A percentile compares a stretch with the other conserved stretches of the same genome.
Evolutionary conservation across 1,284 basidiomycete species (phyloP).

Genomic region (Sporisorium reilianum): DNA sequence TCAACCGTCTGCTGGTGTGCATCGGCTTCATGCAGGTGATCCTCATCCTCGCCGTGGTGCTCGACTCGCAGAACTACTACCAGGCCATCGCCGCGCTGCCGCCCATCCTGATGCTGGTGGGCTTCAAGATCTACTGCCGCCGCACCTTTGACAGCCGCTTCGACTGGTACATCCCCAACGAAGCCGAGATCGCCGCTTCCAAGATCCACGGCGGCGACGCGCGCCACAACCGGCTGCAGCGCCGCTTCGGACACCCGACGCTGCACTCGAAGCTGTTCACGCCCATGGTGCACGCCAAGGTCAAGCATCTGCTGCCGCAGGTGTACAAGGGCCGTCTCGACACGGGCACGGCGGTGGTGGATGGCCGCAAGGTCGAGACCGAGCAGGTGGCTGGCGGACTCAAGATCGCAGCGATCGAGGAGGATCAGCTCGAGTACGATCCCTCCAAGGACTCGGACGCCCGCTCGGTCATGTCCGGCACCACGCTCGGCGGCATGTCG

Average conservation of each 20-base stretch:
- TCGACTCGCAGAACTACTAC: constrained; percentile 53
- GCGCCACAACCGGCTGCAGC: constrained; percentile 61
- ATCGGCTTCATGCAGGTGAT: constrained; percentile 68
- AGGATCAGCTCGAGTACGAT: constrained; percentile 64
- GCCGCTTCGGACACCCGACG: constrained; percentile 67
- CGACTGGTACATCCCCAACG: constrained; percentile 66
- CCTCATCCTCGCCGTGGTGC: constrained; percentile 58
- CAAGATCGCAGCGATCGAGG: constrained; percentile 64
- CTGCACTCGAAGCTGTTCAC: constrained; percentile 63
- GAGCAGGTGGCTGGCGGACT: constrained; percentile 58
- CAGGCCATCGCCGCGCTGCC: constrained; percentile 61
- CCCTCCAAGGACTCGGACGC: constrained; percentile 58
- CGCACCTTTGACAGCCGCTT: constrained; percentile 59
- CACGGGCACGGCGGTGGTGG: constrained; percentile 44
- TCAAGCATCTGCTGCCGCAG: constrained; percentile 58
- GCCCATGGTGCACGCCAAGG: constrained; percentile 65
- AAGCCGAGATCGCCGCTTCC: constrained; percentile 55
- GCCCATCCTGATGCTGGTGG: constrained; percentile 61
- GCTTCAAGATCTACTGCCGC: constrained; percentile 64
- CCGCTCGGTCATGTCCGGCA: constrained; percentile 62
- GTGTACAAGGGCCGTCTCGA: constrained; percentile 62
- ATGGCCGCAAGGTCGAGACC: constrained; percentile 58
- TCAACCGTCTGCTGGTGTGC: constrained; percentile 65
- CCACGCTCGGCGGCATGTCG: constrained; percentile 55
- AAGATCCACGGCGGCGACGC: constrained; percentile 59